Conservation (phyloP, 257 asterid species). For the Nicotiana knightiana region DNA sequence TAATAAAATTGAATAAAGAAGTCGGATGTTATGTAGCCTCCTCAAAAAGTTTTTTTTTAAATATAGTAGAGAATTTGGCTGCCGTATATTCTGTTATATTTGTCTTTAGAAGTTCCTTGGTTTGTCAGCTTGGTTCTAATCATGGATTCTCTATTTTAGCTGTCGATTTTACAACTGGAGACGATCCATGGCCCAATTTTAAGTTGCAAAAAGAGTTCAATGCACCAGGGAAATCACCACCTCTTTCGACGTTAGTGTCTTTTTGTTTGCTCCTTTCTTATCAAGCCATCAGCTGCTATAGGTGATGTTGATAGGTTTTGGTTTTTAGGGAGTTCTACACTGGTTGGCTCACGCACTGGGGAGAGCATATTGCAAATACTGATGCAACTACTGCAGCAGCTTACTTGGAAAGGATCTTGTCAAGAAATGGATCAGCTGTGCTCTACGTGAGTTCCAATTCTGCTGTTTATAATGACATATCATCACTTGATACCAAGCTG, state of each 20-base stretch:
- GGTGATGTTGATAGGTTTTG: conserved; percentile 9
- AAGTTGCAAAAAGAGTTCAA: conserved; percentile 82
- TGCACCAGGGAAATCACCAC: conserved; percentile 87
- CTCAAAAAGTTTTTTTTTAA: not conserved
- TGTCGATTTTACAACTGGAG: conserved; percentile 90
- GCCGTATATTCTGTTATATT: not conserved
- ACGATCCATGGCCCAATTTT: conserved; percentile 77
- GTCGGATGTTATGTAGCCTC: not conserved
- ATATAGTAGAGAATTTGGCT: not conserved
- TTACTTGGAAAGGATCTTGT: conserved; percentile 66
- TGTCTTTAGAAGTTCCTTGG: not conserved
- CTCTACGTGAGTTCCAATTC: conserved; percentile 65
- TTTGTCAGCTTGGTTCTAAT: not conserved
- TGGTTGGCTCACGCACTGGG: conserved; percentile 99
- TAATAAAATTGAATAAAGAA: not conserved
- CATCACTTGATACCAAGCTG: conserved; percentile 9
- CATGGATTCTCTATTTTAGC: conserved; percentile 34
- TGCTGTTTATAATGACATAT: conserved; percentile 13
- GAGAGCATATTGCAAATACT: conserved; percentile 74
- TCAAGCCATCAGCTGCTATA: not conserved
- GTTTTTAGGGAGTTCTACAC: conserved; percentile 83
- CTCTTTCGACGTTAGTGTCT: conserved; percentile 72
- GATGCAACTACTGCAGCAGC: conserved; percentile 66
- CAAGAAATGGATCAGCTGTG: conserved; percentile 83
- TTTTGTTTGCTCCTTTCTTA: conserved; percentile 5